A percentile compares a stretch with the other conserved stretches of the same genome.
phyloP scores from a whole-genome alignment of 768 basidiomycete species.

The Pisolithus albus region DNA sequence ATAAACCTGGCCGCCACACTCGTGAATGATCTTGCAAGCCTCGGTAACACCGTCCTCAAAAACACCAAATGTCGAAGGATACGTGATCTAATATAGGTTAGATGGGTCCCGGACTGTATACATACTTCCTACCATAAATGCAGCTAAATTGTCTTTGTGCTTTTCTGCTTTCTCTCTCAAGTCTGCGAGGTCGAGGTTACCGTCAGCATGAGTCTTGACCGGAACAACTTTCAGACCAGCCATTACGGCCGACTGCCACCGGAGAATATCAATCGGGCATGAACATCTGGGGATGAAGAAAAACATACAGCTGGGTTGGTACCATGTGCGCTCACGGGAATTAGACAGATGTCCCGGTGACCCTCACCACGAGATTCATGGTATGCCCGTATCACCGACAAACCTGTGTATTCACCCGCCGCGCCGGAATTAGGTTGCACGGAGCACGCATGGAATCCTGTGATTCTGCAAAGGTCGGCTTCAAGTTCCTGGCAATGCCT shows the following conservation, averaged over 20 bases:
- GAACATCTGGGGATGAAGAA: background rate
- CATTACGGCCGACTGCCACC: conserved; percentile 85
- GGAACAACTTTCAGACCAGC: conserved; percentile 94
- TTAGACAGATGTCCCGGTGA: conserved; percentile 85
- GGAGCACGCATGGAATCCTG: conserved; percentile 93
- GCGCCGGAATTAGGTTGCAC: conserved; percentile 99
- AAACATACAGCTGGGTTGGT: conserved; percentile 90
- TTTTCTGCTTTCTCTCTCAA: conserved; percentile 81
- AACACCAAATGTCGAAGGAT: conserved; percentile 96
- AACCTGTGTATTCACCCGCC: conserved; percentile 95
- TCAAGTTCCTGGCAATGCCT: conserved; percentile 69
- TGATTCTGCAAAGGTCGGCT: conserved; percentile 84
- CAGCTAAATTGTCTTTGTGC: conserved; percentile 87
- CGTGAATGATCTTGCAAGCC: conserved; percentile 90
- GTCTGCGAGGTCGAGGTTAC: conserved; percentile 85
- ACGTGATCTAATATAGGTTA: conserved; percentile 63
- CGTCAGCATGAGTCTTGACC: conserved; percentile 84
- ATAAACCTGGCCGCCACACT: conserved; percentile 95
- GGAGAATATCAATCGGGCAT: conserved; percentile 10
- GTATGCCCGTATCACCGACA: conserved; percentile 90
- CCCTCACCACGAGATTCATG: conserved; percentile 83
- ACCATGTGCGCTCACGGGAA: conserved; percentile 94
- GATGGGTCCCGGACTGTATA: conserved; percentile 3
- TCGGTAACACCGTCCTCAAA: conserved; percentile 88
- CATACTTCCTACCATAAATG: conserved; percentile 72